A percentile compares a stretch with the other conserved stretches of the same genome.
Evolutionary conservation across 208 protist genomes (phyloP).

Genomic region (Trypanosoma caninum): DNA sequence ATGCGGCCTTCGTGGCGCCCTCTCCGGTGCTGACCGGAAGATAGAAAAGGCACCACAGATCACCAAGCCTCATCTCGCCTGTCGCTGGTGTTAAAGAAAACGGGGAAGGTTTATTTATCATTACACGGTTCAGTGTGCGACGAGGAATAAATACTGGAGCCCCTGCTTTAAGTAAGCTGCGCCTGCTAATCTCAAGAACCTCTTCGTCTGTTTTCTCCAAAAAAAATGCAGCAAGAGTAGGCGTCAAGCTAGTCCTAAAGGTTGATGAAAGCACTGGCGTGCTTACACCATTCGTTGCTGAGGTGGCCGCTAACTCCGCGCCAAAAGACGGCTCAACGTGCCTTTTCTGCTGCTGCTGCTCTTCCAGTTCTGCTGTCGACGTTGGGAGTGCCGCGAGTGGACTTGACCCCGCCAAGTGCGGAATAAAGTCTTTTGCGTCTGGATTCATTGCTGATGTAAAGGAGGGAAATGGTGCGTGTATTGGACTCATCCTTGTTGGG

Average conservation of each 20-base stretch:
- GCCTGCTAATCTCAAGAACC: slow-evolving; percentile 56
- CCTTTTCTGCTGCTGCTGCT: slow-evolving; percentile 17
- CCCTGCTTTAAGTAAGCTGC: slow-evolving; percentile 43
- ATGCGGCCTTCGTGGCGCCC: slow-evolving; percentile 68
- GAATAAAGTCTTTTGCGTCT: slow-evolving; percentile 67
- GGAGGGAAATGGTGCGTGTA: slow-evolving; percentile 27
- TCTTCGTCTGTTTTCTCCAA: slow-evolving; percentile 48
- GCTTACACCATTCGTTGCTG: slow-evolving; percentile 3
- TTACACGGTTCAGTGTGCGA: slow-evolving; percentile 61
- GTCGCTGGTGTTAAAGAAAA: slow-evolving; percentile 48
- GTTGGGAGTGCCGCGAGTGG: slow-evolving; percentile 54
- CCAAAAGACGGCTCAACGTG: background rate
- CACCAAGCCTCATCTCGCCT: slow-evolving; percentile 61
- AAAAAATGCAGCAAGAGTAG: slow-evolving; percentile 25
- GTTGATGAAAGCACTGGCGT: slow-evolving; percentile 12
- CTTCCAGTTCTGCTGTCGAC: slow-evolving; percentile 56
- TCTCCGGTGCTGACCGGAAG: slow-evolving; percentile 43
- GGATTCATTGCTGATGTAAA: slow-evolving; percentile 58
- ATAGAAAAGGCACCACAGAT: slow-evolving; percentile 84
- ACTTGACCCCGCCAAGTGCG: slow-evolving; percentile 6
- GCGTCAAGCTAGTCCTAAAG: slow-evolving; percentile 11
- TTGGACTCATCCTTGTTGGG: slow-evolving; percentile 71
- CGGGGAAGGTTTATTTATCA: slow-evolving; percentile 54
- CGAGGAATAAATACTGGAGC: slow-evolving; percentile 59
- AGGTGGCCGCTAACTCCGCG: slow-evolving; percentile 1